Percentiles rank a stretch among this genome's conserved stretches.
phyloP scores from a whole-genome alignment of 2,329 filamentous ascomycete genomes.

The Biscogniauxia sp. region DNA sequence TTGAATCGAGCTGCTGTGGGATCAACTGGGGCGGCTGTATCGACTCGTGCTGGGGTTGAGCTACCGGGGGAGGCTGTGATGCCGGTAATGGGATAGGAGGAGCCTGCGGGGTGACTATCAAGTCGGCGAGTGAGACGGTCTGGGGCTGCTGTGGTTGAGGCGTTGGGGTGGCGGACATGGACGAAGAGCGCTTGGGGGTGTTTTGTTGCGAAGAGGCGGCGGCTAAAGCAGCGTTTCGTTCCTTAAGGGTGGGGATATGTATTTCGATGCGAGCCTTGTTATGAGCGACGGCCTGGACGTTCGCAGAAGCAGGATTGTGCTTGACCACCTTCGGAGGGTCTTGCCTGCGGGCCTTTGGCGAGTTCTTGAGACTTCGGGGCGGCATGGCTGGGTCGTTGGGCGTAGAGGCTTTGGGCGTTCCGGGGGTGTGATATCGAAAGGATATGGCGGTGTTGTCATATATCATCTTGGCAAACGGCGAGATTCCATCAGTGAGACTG shows the following conservation, averaged over 20 bases:
- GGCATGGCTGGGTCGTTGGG: conserved; percentile 30
- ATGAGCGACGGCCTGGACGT: conserved; percentile 30
- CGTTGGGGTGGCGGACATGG: conserved; percentile 10
- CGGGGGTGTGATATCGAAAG: conserved; percentile 40
- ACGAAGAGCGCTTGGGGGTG: conserved; percentile 11
- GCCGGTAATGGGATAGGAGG: conserved; percentile 15
- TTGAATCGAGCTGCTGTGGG: conserved; percentile 1
- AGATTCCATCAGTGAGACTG: conserved; percentile 41
- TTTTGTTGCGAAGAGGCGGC: conserved; percentile 18
- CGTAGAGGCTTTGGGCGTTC: conserved; percentile 28
- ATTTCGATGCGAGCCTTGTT: conserved; percentile 30
- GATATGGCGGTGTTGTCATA: conserved; percentile 41
- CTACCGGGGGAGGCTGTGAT: conserved; percentile 15
- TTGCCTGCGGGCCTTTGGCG: conserved; percentile 31
- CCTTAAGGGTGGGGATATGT: conserved; percentile 27
- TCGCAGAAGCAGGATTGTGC: conserved; percentile 38
- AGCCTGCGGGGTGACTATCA: conserved; percentile 27
- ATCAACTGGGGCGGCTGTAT: conserved; percentile 6
- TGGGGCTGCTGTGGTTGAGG: conserved; percentile 24
- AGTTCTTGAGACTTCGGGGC: conserved; percentile 29
- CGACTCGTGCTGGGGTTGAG: conserved; percentile 10
- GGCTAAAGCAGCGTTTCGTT: conserved; percentile 24
- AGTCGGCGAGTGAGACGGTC: conserved; percentile 30
- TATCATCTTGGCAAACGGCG: conserved; percentile 50
- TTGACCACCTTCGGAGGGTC: conserved; percentile 36